Base-by-base conservation (phyloP, 2,329 filamentous ascomycete genomes). In the Colletotrichum tanaceti region DNA sequence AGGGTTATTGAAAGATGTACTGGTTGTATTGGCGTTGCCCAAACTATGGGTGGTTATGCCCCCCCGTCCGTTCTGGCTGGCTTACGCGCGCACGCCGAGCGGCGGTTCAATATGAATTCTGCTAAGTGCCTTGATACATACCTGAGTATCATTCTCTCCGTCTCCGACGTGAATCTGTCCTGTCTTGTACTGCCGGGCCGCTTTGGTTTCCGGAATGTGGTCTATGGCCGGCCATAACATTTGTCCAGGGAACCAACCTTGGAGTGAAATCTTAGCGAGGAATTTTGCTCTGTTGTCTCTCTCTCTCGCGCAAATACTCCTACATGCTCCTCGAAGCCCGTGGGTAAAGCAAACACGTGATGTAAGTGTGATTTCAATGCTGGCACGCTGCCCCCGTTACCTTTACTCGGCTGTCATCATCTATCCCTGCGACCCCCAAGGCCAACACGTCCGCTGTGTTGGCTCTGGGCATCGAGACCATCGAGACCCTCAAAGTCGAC, bases 401-500 rank as follows among this genome's bases (percentile, higher is more conserved):
- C 41, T 58, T 41, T 39, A 20, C n/a, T 20, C 11, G 24, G 13
- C n/a, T 32, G 14, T 9, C 10, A 35, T 59, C 18, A 58, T 58
- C 44, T 52, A 59, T 55, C 28, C 39, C 54, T 44, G 22, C 39
- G 58, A 5, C 58, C 58, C 4, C 64, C 63, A 13, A 72, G 67
- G 3, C 72, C 66, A 32, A 70, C 71, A 16, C 70, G 60, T 22
- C 72, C 72, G 41, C 69, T 69, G 39, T 73, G 62, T 52, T 74
- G 72, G 22, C 72, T 73, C 43, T 70, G 66, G 5, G 72, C 72
- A 20, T 74, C 73, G 49, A 73, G 53, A 43, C 71, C 73, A 10
- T 74, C 70, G 28, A 72, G 53, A 39, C 71, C 73, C 10, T 74
- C 70, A 22, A 72, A 63, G 3, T 73, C 72, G 4, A 73, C 67